These are phyloP conservation scores for Raphanus hybrid DNA, from an alignment of 441 rosid genomes.

Conservation along the genomic window DNA sequence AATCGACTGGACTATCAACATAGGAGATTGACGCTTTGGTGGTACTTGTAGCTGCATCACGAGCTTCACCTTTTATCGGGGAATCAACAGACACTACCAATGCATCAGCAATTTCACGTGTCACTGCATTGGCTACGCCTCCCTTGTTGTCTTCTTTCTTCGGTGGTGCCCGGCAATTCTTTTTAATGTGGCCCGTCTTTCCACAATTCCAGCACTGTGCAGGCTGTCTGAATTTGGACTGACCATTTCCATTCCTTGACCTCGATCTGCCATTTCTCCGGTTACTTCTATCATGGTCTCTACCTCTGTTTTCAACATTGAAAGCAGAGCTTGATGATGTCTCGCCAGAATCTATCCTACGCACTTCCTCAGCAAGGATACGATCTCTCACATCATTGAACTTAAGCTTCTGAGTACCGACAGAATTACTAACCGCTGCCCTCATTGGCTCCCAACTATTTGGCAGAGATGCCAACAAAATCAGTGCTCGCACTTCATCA, in stretches of 20 bases:
- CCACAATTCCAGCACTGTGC: not conserved
- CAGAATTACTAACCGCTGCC: too few relatives aligned
- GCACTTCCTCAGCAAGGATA: not conserved
- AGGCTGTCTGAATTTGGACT: not conserved
- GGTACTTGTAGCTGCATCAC: not conserved
- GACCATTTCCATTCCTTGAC: not conserved
- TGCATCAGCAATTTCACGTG: not conserved
- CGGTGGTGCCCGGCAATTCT: not conserved
- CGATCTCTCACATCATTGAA: too few relatives aligned
- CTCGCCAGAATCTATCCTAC: not conserved
- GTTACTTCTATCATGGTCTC: not conserved
- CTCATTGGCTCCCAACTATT: too few relatives aligned
- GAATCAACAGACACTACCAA: not conserved
- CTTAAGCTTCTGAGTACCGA: not conserved
- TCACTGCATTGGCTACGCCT: not conserved
- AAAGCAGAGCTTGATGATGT: not conserved
- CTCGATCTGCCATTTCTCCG: not conserved
- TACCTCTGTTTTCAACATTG: not conserved
- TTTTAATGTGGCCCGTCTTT: not conserved
- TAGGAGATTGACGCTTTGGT: not conserved
- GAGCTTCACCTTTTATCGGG: not conserved
- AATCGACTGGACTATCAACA: not conserved
- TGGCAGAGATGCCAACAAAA: too few relatives aligned
- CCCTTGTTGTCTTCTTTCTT: not conserved
- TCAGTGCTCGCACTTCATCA: too few relatives aligned